These are phyloP conservation scores for Lentinula novae-zelandiae DNA, from an alignment of 1,284 basidiomycete genomes.

Conservation along the genomic window DNA sequence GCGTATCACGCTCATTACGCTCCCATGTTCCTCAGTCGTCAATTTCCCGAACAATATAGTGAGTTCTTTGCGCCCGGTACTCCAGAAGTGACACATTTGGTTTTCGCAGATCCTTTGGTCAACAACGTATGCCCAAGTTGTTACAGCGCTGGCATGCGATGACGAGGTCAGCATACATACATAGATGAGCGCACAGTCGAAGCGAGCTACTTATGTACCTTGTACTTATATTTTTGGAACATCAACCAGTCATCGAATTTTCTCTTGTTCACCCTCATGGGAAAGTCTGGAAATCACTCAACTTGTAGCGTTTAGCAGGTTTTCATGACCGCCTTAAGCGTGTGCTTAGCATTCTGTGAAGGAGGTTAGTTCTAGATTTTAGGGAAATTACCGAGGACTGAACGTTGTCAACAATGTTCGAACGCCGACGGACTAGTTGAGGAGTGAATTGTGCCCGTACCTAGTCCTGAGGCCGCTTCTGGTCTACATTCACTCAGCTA, in stretches of 20 bases:
- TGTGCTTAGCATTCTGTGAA: not conserved
- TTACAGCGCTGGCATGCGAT: constrained; percentile 3
- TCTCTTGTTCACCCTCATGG: not conserved
- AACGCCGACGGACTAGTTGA: not conserved
- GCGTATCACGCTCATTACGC: not conserved
- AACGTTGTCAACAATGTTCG: not conserved
- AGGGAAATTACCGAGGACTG: not conserved
- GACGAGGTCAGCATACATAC: constrained; percentile 1
- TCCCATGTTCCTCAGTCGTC: constrained; percentile 4
- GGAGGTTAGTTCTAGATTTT: not conserved
- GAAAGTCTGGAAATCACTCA: not conserved
- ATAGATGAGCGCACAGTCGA: not conserved
- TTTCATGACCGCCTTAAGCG: not conserved
- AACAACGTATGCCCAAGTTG: constrained; percentile 14
- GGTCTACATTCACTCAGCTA: not conserved
- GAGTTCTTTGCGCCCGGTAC: constrained; percentile 1
- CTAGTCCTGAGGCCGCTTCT: not conserved
- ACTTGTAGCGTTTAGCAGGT: not conserved
- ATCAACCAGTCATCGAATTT: not conserved
- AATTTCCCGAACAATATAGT: constrained; percentile 16
- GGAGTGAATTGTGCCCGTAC: not conserved
- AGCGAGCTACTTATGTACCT: not conserved
- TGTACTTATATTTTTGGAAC: not conserved
- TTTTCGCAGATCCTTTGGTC: constrained; percentile 11
- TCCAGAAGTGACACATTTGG: not conserved